Evolutionary conservation across 1,284 basidiomycete genomes (phyloP).

Genomic region (Trichosporon sp.): DNA sequence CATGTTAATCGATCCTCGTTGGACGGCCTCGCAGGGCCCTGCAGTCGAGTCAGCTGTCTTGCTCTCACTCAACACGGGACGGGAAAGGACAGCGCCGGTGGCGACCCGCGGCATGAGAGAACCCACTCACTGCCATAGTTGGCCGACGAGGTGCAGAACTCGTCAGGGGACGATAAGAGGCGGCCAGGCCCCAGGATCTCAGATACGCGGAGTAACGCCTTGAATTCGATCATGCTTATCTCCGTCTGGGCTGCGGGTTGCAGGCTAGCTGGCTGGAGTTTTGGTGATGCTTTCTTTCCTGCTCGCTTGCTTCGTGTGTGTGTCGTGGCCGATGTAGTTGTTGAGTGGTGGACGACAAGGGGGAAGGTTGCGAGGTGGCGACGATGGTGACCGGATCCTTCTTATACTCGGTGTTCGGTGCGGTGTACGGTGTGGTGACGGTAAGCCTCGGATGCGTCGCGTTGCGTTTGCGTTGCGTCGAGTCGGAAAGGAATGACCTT

Average conservation of each 20-base stretch:
- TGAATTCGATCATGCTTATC: not conserved
- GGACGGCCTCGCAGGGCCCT: not conserved
- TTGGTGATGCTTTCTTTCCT: no score
- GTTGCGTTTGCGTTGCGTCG: no score
- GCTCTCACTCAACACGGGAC: no score
- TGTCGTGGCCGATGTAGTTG: not conserved
- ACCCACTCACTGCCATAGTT: conserved; percentile 1
- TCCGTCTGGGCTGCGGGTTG: not conserved
- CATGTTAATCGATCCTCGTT: not conserved
- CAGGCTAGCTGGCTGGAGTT: no score
- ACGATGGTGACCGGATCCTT: not conserved
- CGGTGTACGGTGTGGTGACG: no score
- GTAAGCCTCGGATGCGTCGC: not conserved
- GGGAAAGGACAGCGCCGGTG: no score
- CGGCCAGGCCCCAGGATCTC: not conserved
- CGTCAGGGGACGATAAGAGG: not conserved
- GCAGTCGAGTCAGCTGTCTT: not conserved
- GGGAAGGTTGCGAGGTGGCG: not conserved
- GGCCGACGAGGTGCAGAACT: not conserved
- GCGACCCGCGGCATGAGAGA: not conserved
- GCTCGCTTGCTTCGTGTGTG: not conserved
- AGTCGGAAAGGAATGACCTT: not conserved
- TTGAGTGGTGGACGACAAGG: no score
- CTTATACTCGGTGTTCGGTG: no score
- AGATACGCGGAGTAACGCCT: not conserved